Base-by-base conservation (phyloP, 2,329 filamentous ascomycete genomes). In the Mycosphaerella arachidis region DNA sequence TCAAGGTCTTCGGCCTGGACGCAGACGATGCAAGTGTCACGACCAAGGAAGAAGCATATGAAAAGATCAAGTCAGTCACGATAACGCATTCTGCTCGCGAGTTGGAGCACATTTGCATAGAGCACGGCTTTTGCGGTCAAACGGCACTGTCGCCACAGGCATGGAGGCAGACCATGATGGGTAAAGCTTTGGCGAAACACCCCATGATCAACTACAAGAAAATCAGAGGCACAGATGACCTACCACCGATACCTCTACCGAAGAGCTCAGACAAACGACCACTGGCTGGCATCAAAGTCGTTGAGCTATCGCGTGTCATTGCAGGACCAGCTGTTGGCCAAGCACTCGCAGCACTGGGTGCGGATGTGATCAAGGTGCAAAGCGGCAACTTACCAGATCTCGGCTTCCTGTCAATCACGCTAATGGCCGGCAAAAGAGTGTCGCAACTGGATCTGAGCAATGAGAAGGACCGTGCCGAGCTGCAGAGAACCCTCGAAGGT, bases 341-440 rank as follows among this genome's bases (percentile, higher is more conserved):
- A n/a, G 67, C 67, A 29, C 66, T 72, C 5, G 69, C 68, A 1
- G 63, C 65, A 5, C 64, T 71, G 35, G 70, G 70, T 29, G 70
- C 68, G 2, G 70, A 72, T 51, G 67, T 71, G 18, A 55, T 72
- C 30, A 68, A 69, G 54, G 58, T 72, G 0, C 70, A 69, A 10
- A 64, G 61, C 16, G 64, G 65, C 3, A 61, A 63, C 24, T 57
- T 72, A 6, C 66, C 66, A 20, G 66, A 56, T 54, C 0, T 58
- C 79, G 24, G 77, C 78, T 57, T 70, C 71, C 1, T 62, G 6
- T 61, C 56, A 8, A 55, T 63, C 3, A 80, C 82, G 54, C 69
- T 82, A 1, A 81, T 76, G 63, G 78, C 76, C 70, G 81, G 82
- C 4, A 83, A 83, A 63, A 77, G 78, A 74, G 79, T 77, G 40